Conservation (phyloP, 306 rosid species). For the Quercus ilex region DNA sequence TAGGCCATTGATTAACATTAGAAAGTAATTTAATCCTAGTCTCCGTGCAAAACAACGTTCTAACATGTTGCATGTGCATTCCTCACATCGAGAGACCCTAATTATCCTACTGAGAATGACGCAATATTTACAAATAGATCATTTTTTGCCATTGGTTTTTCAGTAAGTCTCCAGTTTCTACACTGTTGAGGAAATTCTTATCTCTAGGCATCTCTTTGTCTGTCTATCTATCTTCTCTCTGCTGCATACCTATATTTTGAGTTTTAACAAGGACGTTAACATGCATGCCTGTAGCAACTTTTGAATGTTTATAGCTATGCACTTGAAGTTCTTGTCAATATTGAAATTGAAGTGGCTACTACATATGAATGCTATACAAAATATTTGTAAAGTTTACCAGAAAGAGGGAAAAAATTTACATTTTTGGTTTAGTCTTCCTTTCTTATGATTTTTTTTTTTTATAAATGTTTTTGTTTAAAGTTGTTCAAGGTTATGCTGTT, state of each 20-base stretch:
- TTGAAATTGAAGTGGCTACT: background rate
- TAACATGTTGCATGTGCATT: background rate
- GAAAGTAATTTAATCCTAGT: background rate
- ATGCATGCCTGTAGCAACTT: background rate
- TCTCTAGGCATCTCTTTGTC: background rate
- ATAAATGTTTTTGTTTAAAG: background rate
- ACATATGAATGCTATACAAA: background rate
- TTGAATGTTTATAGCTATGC: background rate
- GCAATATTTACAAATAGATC: background rate
- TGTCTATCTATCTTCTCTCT: background rate
- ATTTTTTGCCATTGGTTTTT: background rate
- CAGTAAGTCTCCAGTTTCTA: background rate
- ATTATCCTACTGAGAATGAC: background rate
- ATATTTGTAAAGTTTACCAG: background rate
- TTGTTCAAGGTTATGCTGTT: slow-evolving; percentile 56
- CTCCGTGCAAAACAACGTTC: background rate
- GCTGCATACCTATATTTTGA: background rate
- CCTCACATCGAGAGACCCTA: background rate
- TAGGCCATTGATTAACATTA: background rate
- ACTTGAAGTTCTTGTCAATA: background rate
- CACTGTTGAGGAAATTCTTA: background rate
- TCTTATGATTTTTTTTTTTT: background rate
- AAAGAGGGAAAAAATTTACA: background rate
- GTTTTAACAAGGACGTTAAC: background rate
- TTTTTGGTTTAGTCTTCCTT: background rate